These are phyloP conservation scores for Paraleonurus japonicus DNA, from an alignment of 257 asterid species.

Conservation along the genomic window DNA sequence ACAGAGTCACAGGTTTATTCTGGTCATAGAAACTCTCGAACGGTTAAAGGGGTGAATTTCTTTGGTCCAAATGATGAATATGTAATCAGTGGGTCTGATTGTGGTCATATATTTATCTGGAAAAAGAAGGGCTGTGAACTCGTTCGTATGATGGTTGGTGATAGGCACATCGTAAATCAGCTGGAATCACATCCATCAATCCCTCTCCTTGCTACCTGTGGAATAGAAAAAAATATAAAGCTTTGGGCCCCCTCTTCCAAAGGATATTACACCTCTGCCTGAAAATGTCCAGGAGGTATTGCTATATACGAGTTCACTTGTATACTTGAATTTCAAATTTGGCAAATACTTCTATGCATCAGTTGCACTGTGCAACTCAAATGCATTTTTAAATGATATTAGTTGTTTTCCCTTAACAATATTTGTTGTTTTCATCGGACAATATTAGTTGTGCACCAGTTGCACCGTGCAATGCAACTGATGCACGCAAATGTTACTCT, in stretches of 20 bases:
- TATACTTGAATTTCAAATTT: background rate
- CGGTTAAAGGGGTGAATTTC: slow-evolving; percentile 77
- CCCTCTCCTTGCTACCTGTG: slow-evolving; percentile 76
- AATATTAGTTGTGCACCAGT: too few relatives aligned
- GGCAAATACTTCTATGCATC: too few relatives aligned
- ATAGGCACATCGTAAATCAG: slow-evolving; percentile 62
- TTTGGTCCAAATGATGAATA: slow-evolving; percentile 72
- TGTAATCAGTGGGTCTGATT: slow-evolving; percentile 75
- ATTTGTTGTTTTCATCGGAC: too few relatives aligned
- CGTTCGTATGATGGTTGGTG: slow-evolving; percentile 70
- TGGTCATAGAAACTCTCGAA: slow-evolving; percentile 65
- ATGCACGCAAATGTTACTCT: too few relatives aligned
- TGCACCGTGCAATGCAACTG: too few relatives aligned
- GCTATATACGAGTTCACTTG: background rate
- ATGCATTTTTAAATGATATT: too few relatives aligned
- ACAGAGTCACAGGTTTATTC: slow-evolving; percentile 47
- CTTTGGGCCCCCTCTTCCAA: slow-evolving; percentile 70
- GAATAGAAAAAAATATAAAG: slow-evolving; percentile 63
- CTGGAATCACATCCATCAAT: slow-evolving; percentile 58
- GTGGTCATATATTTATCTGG: slow-evolving; percentile 82
- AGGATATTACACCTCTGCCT: slow-evolving; percentile 55
- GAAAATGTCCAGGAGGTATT: slow-evolving; percentile 55
- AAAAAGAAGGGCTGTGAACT: slow-evolving; percentile 60
- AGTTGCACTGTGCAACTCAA: too few relatives aligned
- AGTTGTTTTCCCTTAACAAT: too few relatives aligned